Percentiles rank a stretch among this genome's conserved stretches.
Conservation (phyloP, 257 asterid species). For the Rehmannia glutinosa region DNA sequence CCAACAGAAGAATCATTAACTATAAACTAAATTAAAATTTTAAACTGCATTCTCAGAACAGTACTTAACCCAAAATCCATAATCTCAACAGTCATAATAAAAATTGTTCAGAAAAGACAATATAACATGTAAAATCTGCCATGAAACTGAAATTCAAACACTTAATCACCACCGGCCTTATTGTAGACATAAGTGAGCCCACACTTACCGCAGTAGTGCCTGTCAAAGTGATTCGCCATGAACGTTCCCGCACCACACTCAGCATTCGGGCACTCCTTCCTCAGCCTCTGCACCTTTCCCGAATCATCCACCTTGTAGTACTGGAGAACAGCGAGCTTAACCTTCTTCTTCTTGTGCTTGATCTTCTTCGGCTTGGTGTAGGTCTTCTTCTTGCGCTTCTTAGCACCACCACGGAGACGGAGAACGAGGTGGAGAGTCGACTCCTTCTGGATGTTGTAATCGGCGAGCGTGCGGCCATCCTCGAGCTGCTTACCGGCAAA, state of each 20-base stretch:
- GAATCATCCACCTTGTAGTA: constrained; percentile 70
- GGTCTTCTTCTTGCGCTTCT: constrained; percentile 79
- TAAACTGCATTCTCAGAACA: constrained; percentile 3
- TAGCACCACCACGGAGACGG: constrained; percentile 72
- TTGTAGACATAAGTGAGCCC: constrained; percentile 70
- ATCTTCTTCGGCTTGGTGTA: constrained; percentile 74
- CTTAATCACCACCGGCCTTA: constrained; percentile 55
- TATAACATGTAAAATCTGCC: neutral
- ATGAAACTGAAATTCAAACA: neutral
- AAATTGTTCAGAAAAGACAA: constrained; percentile 16
- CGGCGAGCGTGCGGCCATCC: constrained; percentile 63
- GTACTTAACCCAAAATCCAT: constrained; percentile 20
- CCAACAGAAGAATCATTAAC: neutral
- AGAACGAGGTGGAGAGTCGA: constrained; percentile 67
- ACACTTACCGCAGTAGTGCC: constrained; percentile 77
- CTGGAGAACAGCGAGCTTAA: constrained; percentile 60
- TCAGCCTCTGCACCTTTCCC: constrained; percentile 65
- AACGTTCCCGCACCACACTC: constrained; percentile 73
- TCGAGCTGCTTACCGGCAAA: constrained; percentile 66
- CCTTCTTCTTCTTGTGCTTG: constrained; percentile 74
- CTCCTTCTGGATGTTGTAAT: constrained; percentile 66
- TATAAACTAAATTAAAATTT: constrained; percentile 2
- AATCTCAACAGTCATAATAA: neutral
- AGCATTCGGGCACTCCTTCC: constrained; percentile 73
- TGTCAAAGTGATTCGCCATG: constrained; percentile 69